Percentiles rank a stretch among this genome's conserved stretches.
These are phyloP conservation scores for Mycosphaerelloides madeirae DNA, from an alignment of 2,329 filamentous ascomycete species.

Conservation along the genomic window DNA sequence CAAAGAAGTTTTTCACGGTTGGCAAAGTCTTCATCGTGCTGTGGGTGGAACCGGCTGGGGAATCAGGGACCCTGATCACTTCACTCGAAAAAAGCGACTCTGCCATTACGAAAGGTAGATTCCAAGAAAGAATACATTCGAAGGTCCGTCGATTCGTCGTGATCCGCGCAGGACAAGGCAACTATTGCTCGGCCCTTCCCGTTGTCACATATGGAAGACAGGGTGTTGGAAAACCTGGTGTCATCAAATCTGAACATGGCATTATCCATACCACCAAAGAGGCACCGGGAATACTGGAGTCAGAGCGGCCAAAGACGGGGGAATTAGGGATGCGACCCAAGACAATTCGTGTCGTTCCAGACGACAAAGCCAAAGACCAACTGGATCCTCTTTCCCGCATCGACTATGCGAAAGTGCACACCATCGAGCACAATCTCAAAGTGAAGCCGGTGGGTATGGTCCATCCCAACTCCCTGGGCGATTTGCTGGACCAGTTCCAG, in stretches of 20 bases:
- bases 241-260: slow-evolving; percentile 22
- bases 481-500: background rate
- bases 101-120: background rate
- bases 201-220: slow-evolving; percentile 21
- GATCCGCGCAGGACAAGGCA: slow-evolving; percentile 11
- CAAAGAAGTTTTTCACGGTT: slow-evolving; percentile 12
- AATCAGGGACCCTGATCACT: slow-evolving; percentile 6
- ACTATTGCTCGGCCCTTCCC: slow-evolving; percentile 17
- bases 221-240: slow-evolving; percentile 15
- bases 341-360: slow-evolving; percentile 3
- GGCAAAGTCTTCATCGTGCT: slow-evolving; percentile 17
- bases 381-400: slow-evolving; percentile 1
- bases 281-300: slow-evolving; percentile 8
- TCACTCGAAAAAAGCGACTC: slow-evolving; percentile 1
- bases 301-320: background rate
- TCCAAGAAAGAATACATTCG: slow-evolving; percentile 15
- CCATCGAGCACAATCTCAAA: slow-evolving; percentile 12
- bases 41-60: slow-evolving; percentile 23
- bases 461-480: background rate
- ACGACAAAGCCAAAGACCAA: slow-evolving; percentile 1
- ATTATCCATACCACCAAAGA: slow-evolving; percentile 29
- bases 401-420: slow-evolving; percentile 8
- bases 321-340: background rate
- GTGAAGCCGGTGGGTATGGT: slow-evolving; percentile 6
- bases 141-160: slow-evolving; percentile 26